Percentiles rank a stretch among this genome's conserved stretches.
These are phyloP conservation scores for Arthrobotrys entomopaga DNA, from an alignment of 2,329 filamentous ascomycete genomes.

Conservation along the genomic window DNA sequence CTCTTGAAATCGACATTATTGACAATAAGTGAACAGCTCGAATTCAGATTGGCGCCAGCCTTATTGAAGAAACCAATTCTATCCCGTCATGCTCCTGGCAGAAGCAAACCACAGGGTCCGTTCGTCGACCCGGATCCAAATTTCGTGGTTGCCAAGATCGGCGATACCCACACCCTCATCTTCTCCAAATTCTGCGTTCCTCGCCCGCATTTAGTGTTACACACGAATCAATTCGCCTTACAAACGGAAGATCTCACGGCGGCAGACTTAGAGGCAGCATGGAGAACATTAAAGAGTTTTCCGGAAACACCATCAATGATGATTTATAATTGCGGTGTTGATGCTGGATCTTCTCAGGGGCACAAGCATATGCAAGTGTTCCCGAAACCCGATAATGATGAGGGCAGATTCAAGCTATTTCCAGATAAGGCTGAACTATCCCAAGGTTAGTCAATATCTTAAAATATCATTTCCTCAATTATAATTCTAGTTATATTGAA, in stretches of 20 bases:
- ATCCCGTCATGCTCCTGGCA: conserved; percentile 58
- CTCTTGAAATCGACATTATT: too few species aligned
- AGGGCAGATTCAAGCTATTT: conserved; percentile 55
- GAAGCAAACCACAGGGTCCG: conserved; percentile 56
- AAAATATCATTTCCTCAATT: too few species aligned
- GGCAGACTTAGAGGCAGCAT: conserved; percentile 61
- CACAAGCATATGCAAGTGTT: conserved; percentile 66
- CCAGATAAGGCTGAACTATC: conserved; percentile 51
- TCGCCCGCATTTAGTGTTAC: conserved; percentile 62
- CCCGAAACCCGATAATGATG: conserved; percentile 58
- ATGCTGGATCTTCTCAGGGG: conserved; percentile 63
- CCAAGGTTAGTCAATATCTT: conserved; percentile 23
- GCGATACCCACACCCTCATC: conserved; percentile 60
- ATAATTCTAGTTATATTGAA: neutral
- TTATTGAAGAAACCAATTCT: conserved; percentile 57
- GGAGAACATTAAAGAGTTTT: conserved; percentile 61
- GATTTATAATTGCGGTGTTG: conserved; percentile 65
- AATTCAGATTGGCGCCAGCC: conserved; percentile 58
- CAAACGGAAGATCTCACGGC: conserved; percentile 62
- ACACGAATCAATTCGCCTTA: conserved; percentile 62
- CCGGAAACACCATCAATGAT: conserved; percentile 60
- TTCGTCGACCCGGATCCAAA: conserved; percentile 60
- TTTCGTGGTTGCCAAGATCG: conserved; percentile 60
- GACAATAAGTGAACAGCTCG: conserved; percentile 55
- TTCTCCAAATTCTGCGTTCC: conserved; percentile 62